A percentile compares a stretch with the other conserved stretches of the same genome.
Conservation (phyloP, 768 basidiomycete species). For the Chalciporus sphaerocephalus region DNA sequence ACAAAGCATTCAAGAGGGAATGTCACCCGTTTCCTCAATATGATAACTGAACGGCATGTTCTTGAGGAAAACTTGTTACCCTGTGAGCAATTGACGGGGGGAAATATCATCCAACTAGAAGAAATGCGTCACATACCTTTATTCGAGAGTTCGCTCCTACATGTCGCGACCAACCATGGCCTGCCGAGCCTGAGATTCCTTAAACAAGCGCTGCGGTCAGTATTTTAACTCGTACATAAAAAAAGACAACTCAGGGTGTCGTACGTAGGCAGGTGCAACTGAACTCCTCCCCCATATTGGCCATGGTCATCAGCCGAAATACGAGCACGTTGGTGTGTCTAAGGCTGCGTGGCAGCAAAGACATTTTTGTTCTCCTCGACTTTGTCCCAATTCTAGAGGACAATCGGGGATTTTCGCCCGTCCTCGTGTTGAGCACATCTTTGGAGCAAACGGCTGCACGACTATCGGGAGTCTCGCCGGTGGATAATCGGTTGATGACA, state of each 20-base stretch:
- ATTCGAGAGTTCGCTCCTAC: slow-evolving; percentile 40
- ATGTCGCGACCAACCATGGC: slow-evolving; percentile 35
- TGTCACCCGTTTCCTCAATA: slow-evolving; percentile 10
- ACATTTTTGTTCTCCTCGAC: slow-evolving; percentile 58
- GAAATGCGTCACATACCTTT: slow-evolving; percentile 46
- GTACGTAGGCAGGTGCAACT: slow-evolving; percentile 28
- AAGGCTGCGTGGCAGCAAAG: slow-evolving; percentile 25
- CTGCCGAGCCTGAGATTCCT: slow-evolving; percentile 36
- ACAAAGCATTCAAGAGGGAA: slow-evolving; percentile 5
- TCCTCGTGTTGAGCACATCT: slow-evolving; percentile 48
- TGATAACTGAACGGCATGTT: slow-evolving; percentile 10
- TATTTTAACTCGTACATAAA: not conserved
- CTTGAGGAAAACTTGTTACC: slow-evolving; percentile 47
- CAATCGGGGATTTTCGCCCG: slow-evolving; percentile 38
- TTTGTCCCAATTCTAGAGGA: slow-evolving; percentile 49
- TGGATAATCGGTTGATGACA: slow-evolving; percentile 41
- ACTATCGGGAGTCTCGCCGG: slow-evolving; percentile 42
- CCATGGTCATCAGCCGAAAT: slow-evolving; percentile 54
- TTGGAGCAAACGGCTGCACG: slow-evolving; percentile 42
- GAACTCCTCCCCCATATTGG: slow-evolving; percentile 19
- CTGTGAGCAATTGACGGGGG: slow-evolving; percentile 45
- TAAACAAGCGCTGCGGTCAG: slow-evolving; percentile 26
- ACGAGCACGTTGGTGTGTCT: slow-evolving; percentile 56
- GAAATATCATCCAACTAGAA: slow-evolving; percentile 45
- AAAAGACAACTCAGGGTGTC: not conserved